Base-by-base conservation (phyloP, 2,329 filamentous ascomycete genomes). In the Cordyceps militaris region DNA sequence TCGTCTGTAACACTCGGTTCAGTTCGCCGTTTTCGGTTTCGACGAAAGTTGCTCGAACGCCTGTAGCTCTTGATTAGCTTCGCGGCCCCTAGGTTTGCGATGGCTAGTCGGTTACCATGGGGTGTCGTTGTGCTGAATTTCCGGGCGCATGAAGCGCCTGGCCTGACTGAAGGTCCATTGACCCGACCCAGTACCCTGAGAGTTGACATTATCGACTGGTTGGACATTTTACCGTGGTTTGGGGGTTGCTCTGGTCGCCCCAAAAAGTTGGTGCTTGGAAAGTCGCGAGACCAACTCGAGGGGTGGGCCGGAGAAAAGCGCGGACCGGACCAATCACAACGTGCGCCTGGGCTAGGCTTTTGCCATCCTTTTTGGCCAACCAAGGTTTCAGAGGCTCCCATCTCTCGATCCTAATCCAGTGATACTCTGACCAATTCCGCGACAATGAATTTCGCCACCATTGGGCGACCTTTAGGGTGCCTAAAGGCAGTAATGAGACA, bases 381-480 rank as follows among this genome's bases (percentile, higher is more conserved):
- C 36, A n/a, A 23, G 16, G 36, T 28, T 50, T 49, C 51, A 38
- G 32, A 46, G 48, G 48, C 38, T 28, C 14, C 10, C 50, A 54
- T 43, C 46, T 44, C n/a, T 24, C 24, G 11, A 13, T 19, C 56
- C 62, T 63, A 42, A 60, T 51, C 23, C 46, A 24, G 26, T 44
- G 36, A 36, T 30, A 46, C 47, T 38, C 30, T 16, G 24, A 43
- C 52, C n/a, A 59, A 54, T 44, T 34, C 60, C 60, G 57, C 60
- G 66, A 74, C 66, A 62, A 83, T 79, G 77, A 91, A 89, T 79
- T 78, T 81, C 63, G 77, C 82, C 63, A 73, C 80, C 60, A 67
- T 79, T 67, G 74, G 82, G 73, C 84, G 87, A 81, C 87, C 88
- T 61, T 73, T 89, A 68, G 82, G 83, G 78, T 86, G 84, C 73